Evolutionary conservation across 495 filamentous ascomycete species (phyloP), one percentile per base, ranked within the genome.

Genomic region (Hypoxylon intermedium): DNA sequence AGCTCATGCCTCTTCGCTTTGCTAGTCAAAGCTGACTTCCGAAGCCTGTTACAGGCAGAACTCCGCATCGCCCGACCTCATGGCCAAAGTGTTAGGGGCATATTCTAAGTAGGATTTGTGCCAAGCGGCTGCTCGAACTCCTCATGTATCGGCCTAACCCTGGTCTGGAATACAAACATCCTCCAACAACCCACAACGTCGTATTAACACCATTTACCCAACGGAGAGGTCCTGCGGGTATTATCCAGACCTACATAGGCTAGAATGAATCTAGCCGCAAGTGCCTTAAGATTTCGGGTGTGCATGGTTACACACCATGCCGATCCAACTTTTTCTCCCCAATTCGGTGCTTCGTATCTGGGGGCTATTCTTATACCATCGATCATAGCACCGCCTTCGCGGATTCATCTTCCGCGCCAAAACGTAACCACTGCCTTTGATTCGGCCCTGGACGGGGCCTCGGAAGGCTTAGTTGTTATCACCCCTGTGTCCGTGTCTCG

Each of bases 121-220:
- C 21, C 45, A 51, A 50, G 47, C 44, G 53, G 24, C 53, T 53
- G 13, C 30, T 44, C 23, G 24, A 12, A 9, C 45, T 53, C 11
- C 19, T 24, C n/a, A 9, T 13, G 20, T 58, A 18, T 36, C 33
- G 42, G 44, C 45, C 47, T 6, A 60, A 28, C 37, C 15, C 48
- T 36, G 38, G 55, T 55, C n/a, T n/a, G n/a, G n/a, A 37, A 49
- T 48, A 42, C 36, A 15, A 51, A 19, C 18, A 20, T 15, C 45
- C 47, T 48, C 41, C 46, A 38, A 53, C 13, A 59, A 43, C 40
- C 30, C 44, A 43, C 61, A 51, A 33, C 41, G 62, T 65, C 50
- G 33, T 51, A 65, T 60, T 60, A 31, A 18, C 20, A 46, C 15
- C 41, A 60, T 65, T 65, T 65, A 65, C 47, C 62, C 62, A 56